Conservation (phyloP, 2,329 filamentous ascomycete genomes). For the Pestalotiopsis sp. region DNA sequence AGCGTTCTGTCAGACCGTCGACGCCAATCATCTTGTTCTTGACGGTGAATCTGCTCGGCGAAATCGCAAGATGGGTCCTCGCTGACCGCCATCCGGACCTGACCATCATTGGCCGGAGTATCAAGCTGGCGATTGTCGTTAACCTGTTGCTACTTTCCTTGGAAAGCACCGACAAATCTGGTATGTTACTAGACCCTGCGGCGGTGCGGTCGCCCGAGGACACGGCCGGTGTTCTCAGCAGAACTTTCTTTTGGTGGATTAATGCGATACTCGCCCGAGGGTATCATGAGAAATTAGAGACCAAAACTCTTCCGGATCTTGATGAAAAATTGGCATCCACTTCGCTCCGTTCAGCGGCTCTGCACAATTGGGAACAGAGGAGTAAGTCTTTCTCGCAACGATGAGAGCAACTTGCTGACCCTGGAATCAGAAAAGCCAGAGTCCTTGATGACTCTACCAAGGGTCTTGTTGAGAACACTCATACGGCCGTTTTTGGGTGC, state of each 20-base stretch:
- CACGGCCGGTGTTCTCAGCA: conserved; percentile 27
- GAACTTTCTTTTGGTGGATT: conserved; percentile 36
- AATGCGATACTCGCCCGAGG: conserved; percentile 31
- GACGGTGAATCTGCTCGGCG: conserved; percentile 20
- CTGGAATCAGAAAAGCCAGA: conserved; percentile 24
- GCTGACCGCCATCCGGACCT: background rate
- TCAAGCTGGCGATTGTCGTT: conserved; percentile 16
- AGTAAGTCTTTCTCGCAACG: conserved; percentile 23
- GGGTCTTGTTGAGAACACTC: conserved; percentile 33
- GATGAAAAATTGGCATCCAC: conserved; percentile 25
- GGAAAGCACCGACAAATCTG: conserved; percentile 24
- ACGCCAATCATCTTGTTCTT: conserved; percentile 26
- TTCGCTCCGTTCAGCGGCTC: conserved; percentile 22
- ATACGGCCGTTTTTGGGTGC: conserved; percentile 7
- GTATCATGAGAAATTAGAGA: conserved; percentile 27
- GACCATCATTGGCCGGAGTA: conserved; percentile 10
- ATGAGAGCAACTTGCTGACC: background rate
- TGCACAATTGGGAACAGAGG: conserved; percentile 29
- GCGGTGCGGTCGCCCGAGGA: conserved; percentile 29
- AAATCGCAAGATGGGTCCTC: conserved; percentile 15
- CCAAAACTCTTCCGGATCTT: conserved; percentile 28
- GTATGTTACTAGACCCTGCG: conserved; percentile 15
- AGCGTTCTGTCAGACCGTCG: conserved; percentile 23
- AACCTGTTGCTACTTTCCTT: conserved; percentile 25
- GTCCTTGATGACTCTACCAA: conserved; percentile 28